These are phyloP conservation scores for Penicillium angulare DNA, from an alignment of 495 filamentous ascomycete species.

Conservation along the genomic window DNA sequence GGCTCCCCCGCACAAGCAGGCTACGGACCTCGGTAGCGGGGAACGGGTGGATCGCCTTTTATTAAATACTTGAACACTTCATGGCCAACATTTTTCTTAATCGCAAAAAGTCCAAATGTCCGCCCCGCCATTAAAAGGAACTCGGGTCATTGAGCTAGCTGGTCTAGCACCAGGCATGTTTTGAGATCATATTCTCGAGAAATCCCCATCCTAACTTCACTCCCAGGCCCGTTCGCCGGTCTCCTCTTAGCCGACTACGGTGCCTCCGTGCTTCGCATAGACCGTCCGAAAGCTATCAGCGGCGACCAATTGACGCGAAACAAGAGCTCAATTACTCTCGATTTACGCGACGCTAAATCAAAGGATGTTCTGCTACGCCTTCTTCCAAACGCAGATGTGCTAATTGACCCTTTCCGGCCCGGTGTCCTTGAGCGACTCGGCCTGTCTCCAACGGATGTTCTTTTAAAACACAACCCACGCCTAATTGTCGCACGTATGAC, in stretches of 20 bases:
- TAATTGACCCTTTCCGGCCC: conserved; percentile 92
- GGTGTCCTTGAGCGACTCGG: conserved; percentile 83
- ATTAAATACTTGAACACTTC: neutral
- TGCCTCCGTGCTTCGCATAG: conserved; percentile 83
- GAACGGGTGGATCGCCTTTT: conserved; percentile 2
- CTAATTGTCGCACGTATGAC: conserved; percentile 83
- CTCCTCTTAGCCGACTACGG: conserved; percentile 87
- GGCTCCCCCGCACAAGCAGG: conserved; percentile 30
- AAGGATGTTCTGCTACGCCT: conserved; percentile 64
- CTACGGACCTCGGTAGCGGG: conserved; percentile 38
- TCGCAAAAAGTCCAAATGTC: conserved; percentile 13
- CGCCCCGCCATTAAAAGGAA: conserved; percentile 60
- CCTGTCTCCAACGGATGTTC: conserved; percentile 60
- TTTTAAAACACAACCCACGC: conserved; percentile 67
- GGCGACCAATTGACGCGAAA: conserved; percentile 71
- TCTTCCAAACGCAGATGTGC: conserved; percentile 62
- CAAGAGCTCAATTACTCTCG: conserved; percentile 73
- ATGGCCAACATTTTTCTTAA: neutral
- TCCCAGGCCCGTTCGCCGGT: conserved; percentile 80
- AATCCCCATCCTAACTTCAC: neutral
- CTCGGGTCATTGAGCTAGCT: conserved; percentile 86
- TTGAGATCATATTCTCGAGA: too few relatives aligned
- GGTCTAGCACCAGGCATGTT: conserved; percentile 78
- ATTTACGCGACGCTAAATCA: conserved; percentile 68
- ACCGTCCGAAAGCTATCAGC: conserved; percentile 52